Evolutionary conservation across 2,329 filamentous ascomycete genomes (phyloP).

Genomic region (Alternaria viburni): DNA sequence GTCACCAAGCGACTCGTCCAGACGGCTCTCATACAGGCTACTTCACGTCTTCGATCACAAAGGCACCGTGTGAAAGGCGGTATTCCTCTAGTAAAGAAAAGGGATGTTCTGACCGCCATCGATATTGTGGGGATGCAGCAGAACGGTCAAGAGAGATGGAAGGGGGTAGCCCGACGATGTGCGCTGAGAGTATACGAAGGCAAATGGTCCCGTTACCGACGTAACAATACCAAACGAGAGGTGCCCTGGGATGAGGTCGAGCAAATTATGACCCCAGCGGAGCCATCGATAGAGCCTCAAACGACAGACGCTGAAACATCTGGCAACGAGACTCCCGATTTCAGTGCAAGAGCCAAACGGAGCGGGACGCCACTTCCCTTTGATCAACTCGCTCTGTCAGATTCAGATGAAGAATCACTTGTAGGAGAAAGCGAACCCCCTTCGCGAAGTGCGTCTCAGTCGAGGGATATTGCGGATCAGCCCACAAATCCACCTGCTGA

Average conservation of each 20-base stretch:
- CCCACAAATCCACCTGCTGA: conserved; percentile 5
- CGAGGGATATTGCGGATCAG: conserved; percentile 5
- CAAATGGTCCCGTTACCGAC: conserved; percentile 6
- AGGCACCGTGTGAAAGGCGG: conserved; percentile 38
- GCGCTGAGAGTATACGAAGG: conserved; percentile 56
- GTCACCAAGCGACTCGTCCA: conserved; percentile 75
- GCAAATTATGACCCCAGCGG: conserved; percentile 22
- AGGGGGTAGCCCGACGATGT: conserved; percentile 58
- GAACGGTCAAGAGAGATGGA: conserved; percentile 59
- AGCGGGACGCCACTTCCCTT: conserved; percentile 38
- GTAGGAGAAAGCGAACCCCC: not conserved
- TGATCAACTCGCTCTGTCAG: conserved; percentile 14
- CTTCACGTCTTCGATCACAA: conserved; percentile 67
- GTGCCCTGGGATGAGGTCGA: conserved; percentile 53
- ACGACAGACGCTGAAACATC: conserved; percentile 37
- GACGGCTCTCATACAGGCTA: conserved; percentile 72
- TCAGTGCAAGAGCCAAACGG: conserved; percentile 29
- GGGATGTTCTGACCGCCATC: conserved; percentile 63
- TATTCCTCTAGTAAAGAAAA: conserved; percentile 47
- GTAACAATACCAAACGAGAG: conserved; percentile 41
- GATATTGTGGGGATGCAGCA: conserved; percentile 60
- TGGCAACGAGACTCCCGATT: conserved; percentile 17
- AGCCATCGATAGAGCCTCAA: conserved; percentile 30
- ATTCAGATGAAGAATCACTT: conserved; percentile 14
- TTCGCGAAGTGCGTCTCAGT: not conserved